Evolutionary conservation across 768 basidiomycete genomes (phyloP).

Genomic region (Macrolepiota fuliginosa): DNA sequence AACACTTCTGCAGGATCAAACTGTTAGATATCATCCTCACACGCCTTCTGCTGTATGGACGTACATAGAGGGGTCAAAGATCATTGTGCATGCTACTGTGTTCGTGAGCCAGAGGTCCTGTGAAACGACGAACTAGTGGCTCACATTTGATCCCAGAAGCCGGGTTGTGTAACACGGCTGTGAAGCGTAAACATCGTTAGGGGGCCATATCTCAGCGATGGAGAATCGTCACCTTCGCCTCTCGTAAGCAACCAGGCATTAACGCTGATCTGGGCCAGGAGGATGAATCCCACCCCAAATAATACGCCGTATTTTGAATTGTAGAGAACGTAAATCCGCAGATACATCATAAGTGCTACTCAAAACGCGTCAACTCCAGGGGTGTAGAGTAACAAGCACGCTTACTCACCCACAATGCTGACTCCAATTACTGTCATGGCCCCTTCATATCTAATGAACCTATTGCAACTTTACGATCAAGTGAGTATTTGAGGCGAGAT

Average conservation of each 20-base stretch:
- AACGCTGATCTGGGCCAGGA: constrained; percentile 40
- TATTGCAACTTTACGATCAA: constrained; percentile 30
- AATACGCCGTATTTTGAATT: constrained; percentile 26
- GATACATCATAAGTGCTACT: constrained; percentile 49
- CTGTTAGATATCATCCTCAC: constrained; percentile 12
- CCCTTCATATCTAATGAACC: constrained; percentile 51
- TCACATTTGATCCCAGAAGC: constrained; percentile 32
- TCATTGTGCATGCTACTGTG: constrained; percentile 35
- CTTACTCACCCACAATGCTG: constrained; percentile 36
- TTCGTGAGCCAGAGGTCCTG: neutral
- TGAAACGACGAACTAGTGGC: neutral
- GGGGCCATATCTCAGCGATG: neutral
- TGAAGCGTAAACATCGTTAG: neutral
- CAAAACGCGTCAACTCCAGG: neutral
- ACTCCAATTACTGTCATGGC: constrained; percentile 52
- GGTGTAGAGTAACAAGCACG: neutral
- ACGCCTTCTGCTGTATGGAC: constrained; percentile 14
- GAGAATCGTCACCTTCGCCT: constrained; percentile 38
- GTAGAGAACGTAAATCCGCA: constrained; percentile 44
- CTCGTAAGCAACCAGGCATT: constrained; percentile 53
- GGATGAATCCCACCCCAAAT: constrained; percentile 28
- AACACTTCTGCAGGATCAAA: constrained; percentile 24
- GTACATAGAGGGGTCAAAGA: constrained; percentile 35
- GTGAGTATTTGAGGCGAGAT: neutral
- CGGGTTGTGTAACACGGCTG: constrained; percentile 38